Percentiles rank a stretch among this genome's conserved stretches.
Evolutionary conservation across 352 stramenopile species (phyloP).

Genomic region (Phytophthora boehmeriae): DNA sequence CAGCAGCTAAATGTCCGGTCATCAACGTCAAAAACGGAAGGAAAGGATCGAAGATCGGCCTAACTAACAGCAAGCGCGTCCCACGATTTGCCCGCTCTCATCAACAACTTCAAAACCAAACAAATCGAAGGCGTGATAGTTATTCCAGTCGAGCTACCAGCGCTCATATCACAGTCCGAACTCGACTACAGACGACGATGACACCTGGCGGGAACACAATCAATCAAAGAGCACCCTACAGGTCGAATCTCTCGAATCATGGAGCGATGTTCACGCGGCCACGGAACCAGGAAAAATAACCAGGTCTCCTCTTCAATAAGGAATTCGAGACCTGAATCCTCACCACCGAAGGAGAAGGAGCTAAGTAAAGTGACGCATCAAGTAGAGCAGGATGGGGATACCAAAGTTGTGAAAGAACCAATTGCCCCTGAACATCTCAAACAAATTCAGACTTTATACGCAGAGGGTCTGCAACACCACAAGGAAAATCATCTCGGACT

Average conservation of each 20-base stretch:
- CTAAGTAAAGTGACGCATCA: neutral
- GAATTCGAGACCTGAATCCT: neutral
- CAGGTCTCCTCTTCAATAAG: conserved; percentile 1
- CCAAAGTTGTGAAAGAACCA: conserved; percentile 4
- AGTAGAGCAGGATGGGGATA: conserved; percentile 7
- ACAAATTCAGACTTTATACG: conserved; percentile 57
- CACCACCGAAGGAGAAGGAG: neutral
- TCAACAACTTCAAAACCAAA: conserved; percentile 12
- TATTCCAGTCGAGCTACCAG: neutral
- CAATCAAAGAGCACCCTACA: neutral
- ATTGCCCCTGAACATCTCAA: conserved; percentile 29
- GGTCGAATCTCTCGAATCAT: neutral
- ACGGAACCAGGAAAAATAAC: conserved; percentile 3
- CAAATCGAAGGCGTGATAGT: neutral
- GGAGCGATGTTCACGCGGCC: neutral
- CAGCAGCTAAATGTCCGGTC: neutral
- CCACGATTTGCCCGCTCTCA: conserved; percentile 7
- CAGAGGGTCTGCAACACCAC: conserved; percentile 63
- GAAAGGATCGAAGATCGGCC: neutral
- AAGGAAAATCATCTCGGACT: conserved; percentile 53
- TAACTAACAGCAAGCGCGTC: conserved; percentile 5
- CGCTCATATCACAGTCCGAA: neutral
- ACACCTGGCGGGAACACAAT: neutral
- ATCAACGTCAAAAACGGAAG: neutral
- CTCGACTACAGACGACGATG: conserved; percentile 5